Evolutionary conservation across 83 land plant genomes (phyloP).

Genomic region (Picea abies): DNA sequence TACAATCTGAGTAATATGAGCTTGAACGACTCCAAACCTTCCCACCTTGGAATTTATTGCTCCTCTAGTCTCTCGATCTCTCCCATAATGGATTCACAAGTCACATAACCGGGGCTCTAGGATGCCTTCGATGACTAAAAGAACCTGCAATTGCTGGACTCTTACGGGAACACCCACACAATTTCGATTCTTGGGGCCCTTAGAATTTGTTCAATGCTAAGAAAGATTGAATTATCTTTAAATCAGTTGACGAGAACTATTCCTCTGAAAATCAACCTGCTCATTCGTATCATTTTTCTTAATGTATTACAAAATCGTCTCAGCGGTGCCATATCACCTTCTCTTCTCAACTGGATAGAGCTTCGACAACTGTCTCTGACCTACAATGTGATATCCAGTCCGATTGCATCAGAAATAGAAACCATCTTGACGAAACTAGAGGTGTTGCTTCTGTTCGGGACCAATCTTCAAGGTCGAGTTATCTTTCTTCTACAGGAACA

Average conservation of each 20-base stretch:
- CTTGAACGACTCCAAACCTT: too few species aligned
- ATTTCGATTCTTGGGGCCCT: not conserved
- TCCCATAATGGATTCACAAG: not conserved
- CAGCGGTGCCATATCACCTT: constrained; percentile 20
- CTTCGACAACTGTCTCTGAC: constrained; percentile 23
- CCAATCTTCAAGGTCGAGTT: not conserved
- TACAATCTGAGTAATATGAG: too few species aligned
- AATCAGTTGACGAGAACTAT: constrained; percentile 27
- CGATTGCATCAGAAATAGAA: constrained; percentile 20
- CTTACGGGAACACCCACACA: not conserved
- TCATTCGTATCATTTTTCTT: constrained; percentile 17
- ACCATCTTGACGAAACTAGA: not conserved
- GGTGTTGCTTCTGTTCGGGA: not conserved
- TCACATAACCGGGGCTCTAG: not conserved
- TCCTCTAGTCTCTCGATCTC: constrained; percentile 6
- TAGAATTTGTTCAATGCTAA: not conserved
- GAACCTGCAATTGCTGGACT: not conserved
- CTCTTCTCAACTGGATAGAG: not conserved
- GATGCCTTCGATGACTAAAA: not conserved
- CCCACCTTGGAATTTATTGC: not conserved
- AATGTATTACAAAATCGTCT: too few species aligned
- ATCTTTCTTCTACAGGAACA: too few species aligned
- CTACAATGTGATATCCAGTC: constrained; percentile 26
- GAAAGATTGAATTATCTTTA: not conserved
- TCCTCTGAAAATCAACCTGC: constrained; percentile 24